phyloP scores from a whole-genome alignment of 2,329 filamentous ascomycete genomes.

The Coniella vitis region DNA sequence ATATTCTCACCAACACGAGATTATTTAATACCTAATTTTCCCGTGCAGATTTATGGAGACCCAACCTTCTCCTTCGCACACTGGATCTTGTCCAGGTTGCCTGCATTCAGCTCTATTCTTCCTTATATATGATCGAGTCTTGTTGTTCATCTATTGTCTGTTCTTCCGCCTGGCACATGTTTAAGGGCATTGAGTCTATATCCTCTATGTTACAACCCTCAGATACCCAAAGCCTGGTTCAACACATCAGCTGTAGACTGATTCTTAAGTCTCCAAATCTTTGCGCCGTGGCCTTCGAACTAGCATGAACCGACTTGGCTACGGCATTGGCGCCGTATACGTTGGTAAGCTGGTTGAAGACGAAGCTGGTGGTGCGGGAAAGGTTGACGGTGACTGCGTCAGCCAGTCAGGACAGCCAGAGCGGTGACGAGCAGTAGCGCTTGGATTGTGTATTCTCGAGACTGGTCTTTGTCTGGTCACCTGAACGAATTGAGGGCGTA shows the following conservation, averaged over 20 bases:
- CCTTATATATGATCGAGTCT: neutral
- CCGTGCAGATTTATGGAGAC: no score
- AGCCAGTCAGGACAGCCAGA: slow-evolving; percentile 7
- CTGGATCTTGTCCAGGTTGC: neutral
- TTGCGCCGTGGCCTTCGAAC: slow-evolving; percentile 42
- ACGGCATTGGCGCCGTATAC: slow-evolving; percentile 52
- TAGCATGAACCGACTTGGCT: slow-evolving; percentile 40
- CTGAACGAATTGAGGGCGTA: no score
- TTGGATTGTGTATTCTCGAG: slow-evolving; percentile 2
- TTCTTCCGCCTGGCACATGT: no score
- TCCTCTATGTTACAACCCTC: no score
- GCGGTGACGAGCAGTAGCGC: slow-evolving; percentile 3
- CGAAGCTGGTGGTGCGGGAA: slow-evolving; percentile 39
- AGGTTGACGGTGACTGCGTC: slow-evolving; percentile 7
- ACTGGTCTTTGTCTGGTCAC: neutral
- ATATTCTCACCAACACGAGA: neutral
- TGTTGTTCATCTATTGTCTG: neutral
- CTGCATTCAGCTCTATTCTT: neutral
- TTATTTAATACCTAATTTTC: no score
- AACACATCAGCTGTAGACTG: slow-evolving; percentile 41
- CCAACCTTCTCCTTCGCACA: neutral
- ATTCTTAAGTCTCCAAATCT: slow-evolving; percentile 42
- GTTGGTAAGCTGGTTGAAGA: slow-evolving; percentile 55
- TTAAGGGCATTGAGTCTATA: no score
- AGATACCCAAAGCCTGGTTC: slow-evolving; percentile 35